Conservation (phyloP, 1,139 yeast species). For the Suhomyces maxii region DNA sequence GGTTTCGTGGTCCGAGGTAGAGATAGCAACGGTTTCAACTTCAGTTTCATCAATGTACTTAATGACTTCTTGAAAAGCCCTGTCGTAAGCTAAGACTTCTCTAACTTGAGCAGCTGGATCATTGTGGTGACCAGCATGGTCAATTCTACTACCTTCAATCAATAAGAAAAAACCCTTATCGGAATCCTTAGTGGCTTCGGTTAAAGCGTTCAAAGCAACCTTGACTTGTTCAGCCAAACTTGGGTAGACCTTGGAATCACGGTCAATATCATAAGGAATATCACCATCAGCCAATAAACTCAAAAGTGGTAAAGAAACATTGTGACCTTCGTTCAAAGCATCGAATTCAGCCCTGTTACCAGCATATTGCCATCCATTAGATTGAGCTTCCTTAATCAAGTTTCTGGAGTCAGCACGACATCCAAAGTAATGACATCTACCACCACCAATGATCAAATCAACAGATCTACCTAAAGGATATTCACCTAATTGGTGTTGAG, state of each 20-base stretch:
- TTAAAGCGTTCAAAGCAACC: constrained; percentile 26
- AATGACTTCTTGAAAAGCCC: constrained; percentile 25
- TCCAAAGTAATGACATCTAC: constrained; percentile 28
- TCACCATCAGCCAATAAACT: constrained; percentile 27
- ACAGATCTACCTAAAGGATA: constrained; percentile 25
- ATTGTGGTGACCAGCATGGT: constrained; percentile 32
- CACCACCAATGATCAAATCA: constrained; percentile 32
- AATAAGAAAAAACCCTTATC: constrained; percentile 28
- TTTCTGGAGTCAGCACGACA: constrained; percentile 25
- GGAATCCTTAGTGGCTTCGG: constrained; percentile 24
- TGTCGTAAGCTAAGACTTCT: constrained; percentile 43
- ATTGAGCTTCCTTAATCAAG: constrained; percentile 24
- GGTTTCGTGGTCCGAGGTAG: constrained; percentile 32
- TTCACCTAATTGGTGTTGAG: constrained; percentile 30
- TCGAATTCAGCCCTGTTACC: constrained; percentile 24
- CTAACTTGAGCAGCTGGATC: constrained; percentile 39
- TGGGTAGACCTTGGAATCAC: constrained; percentile 23
- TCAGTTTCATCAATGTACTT: constrained; percentile 23
- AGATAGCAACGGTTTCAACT: constrained; percentile 26
- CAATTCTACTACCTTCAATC: constrained; percentile 29
- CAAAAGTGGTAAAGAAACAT: constrained; percentile 26
- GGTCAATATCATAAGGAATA: constrained; percentile 29
- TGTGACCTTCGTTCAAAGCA: constrained; percentile 20
- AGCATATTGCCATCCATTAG: constrained; percentile 23
- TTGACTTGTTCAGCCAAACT: constrained; percentile 26